Conservation (phyloP, 106 monocot genomes). For the Dactylorhiza incarnata region DNA sequence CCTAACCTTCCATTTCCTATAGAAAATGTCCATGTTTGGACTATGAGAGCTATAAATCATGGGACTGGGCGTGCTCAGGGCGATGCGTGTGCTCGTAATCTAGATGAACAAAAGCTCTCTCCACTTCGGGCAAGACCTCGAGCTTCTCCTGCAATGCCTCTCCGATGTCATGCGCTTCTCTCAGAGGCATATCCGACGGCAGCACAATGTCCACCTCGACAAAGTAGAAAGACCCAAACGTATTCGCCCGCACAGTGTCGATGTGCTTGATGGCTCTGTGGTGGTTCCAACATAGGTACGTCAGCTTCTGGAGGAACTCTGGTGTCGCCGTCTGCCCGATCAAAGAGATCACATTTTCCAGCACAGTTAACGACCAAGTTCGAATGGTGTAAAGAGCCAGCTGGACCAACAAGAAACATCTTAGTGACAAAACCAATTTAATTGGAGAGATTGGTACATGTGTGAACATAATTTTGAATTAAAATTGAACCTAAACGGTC, state of each 20-base stretch:
- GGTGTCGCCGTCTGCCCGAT: constrained; percentile 52
- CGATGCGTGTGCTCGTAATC: constrained; percentile 72
- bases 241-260: constrained; percentile 85
- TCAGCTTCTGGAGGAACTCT: constrained; percentile 54
- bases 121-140: constrained; percentile 62
- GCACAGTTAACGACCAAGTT: constrained; percentile 56
- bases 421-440: too few species aligned
- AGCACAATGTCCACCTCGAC: constrained; percentile 93
- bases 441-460: too few species aligned
- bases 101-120: constrained; percentile 77
- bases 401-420: constrained; percentile 14
- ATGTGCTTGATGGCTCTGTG: constrained; percentile 80
- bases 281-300: constrained; percentile 75
- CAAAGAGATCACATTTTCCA: constrained; percentile 60
- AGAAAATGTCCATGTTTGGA: too few species aligned
- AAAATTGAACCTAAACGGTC: too few species aligned
- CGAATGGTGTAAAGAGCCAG: constrained; percentile 60
- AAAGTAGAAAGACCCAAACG: constrained; percentile 91
- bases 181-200: constrained; percentile 71
- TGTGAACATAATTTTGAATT: too few species aligned
- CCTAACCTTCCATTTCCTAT: too few species aligned
- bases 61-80: constrained; percentile 58
- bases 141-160: constrained; percentile 95
- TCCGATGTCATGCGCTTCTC: constrained; percentile 92
- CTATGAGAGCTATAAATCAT: constrained; percentile 20